Percentiles rank a stretch among this genome's conserved stretches.
phyloP scores from a whole-genome alignment of 768 basidiomycete species.

The Neoboletus subvelutipes region DNA sequence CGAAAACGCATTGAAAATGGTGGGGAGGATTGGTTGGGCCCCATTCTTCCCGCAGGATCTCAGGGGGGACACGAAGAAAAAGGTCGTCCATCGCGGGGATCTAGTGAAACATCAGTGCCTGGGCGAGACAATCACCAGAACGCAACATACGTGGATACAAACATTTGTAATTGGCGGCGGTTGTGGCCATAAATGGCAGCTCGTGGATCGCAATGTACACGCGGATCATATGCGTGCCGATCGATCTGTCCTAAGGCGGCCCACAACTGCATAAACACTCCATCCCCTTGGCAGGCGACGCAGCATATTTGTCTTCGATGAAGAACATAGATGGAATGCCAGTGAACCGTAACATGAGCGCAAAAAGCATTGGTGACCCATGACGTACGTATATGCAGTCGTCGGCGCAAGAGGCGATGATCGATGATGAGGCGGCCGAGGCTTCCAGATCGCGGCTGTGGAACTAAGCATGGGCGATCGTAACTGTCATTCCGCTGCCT shows the following conservation, averaged over 20 bases:
- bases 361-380: not conserved
- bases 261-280: not conserved
- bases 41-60: not conserved
- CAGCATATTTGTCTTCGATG: not conserved
- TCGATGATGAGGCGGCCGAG: not conserved
- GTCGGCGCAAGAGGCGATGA: not conserved
- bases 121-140: no score
- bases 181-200: no score
- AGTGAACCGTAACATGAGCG: not conserved
- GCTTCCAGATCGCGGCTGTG: not conserved
- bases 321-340: not conserved
- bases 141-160: no score
- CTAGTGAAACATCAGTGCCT: no score
- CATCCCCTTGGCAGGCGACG: not conserved
- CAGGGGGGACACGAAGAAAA: not conserved
- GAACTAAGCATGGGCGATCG: not conserved
- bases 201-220: no score
- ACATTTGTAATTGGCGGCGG: no score
- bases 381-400: not conserved
- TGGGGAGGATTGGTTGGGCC: not conserved
- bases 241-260: no score
- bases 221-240: no score
- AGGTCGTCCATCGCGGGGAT: no score
- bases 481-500: not conserved
- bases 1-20: not conserved